Base-by-base conservation (phyloP, 2,329 filamentous ascomycete genomes). In the Cordyceps cicadae region DNA sequence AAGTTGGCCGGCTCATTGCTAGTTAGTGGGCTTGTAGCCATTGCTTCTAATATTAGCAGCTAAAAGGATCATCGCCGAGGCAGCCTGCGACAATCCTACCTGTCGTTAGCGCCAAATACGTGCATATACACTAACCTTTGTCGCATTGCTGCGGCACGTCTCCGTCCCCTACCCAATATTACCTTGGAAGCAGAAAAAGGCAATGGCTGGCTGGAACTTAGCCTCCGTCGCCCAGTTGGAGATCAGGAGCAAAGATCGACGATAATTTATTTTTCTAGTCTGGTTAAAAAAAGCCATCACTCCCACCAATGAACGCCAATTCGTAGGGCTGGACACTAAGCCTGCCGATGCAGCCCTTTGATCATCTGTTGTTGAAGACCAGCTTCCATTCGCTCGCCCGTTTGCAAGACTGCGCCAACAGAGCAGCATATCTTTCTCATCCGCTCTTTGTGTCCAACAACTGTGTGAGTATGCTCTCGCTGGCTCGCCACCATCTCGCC, bases 401-500 rank as follows among this genome's bases (percentile, higher is more conserved):
- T 21, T 21, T 32, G 21, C 5, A 5, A 5, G 26, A 14, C 12
- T 26, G 46, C 29, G 15, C 46, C 21, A 12, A n/a, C 9, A 29
- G 21, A 11, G 21, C 17, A 7, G 21, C 21, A 3, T 4, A 37
- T 8, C 29, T 9, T 67, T 76, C 29, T 29, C 45, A n/a, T 70
- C 67, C 78, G 48, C 69, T 71, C 66, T 81, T 72, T 17, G 85
- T 76, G 64, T 86, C 84, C 66, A 91, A 69, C 74, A 89, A 84
- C 62, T 82, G 79, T 68, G 76, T 84, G 70, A 92, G 71, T 14
- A 78, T 81, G 9, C 76, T 75, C 69, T 91, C 88, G n/a, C 84
- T 85, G 19, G 86, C 86, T 65, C 84, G 82, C 74, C 86, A 85
- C 89, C 89, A 93, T 65, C 88, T 78, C 6, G 87, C 89, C 66